A percentile compares a stretch with the other conserved stretches of the same genome.
These are phyloP conservation scores for Tetratostichococcus sp. DNA, from an alignment of 139 green algal genomes.

Conservation along the genomic window DNA sequence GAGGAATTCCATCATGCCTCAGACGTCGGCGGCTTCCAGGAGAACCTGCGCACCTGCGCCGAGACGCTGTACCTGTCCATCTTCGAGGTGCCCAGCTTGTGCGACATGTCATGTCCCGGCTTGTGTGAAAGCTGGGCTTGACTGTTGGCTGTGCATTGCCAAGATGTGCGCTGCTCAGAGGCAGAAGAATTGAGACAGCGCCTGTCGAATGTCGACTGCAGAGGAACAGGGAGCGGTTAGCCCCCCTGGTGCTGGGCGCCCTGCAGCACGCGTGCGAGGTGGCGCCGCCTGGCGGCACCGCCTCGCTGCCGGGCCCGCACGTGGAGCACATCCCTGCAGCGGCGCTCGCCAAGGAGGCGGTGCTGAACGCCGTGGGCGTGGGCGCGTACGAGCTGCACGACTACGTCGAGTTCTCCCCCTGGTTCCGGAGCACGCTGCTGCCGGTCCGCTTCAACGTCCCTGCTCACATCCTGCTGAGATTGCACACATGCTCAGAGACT, in stretches of 20 bases:
- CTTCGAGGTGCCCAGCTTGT: slow-evolving; percentile 44
- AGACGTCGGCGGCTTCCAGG: slow-evolving; percentile 47
- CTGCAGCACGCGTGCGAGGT: slow-evolving; percentile 30
- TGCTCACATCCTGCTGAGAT: too few species aligned
- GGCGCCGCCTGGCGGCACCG: slow-evolving; percentile 26
- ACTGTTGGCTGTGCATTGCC: too few species aligned
- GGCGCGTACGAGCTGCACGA: slow-evolving; percentile 80
- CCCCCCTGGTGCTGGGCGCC: slow-evolving; percentile 46
- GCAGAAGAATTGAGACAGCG: too few species aligned
- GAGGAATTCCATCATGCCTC: slow-evolving; percentile 73
- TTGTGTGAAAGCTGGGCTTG: too few species aligned
- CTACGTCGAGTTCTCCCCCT: slow-evolving; percentile 64
- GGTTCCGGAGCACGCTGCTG: slow-evolving; percentile 40
- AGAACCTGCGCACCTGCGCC: slow-evolving; percentile 61
- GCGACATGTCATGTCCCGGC: too few species aligned
- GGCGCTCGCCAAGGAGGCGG: slow-evolving; percentile 78
- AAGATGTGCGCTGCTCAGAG: too few species aligned
- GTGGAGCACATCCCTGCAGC: slow-evolving; percentile 16
- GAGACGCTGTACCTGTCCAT: slow-evolving; percentile 59
- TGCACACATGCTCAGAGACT: slow-evolving; percentile 18
- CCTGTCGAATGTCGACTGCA: slow-evolving; percentile 6
- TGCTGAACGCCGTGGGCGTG: slow-evolving; percentile 69
- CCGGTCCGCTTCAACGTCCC: neutral
- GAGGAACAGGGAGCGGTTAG: slow-evolving; percentile 48
- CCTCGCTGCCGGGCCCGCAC: slow-evolving; percentile 20